Conservation (phyloP, 805 yeast species). For the Saccharomyces jurei region DNA sequence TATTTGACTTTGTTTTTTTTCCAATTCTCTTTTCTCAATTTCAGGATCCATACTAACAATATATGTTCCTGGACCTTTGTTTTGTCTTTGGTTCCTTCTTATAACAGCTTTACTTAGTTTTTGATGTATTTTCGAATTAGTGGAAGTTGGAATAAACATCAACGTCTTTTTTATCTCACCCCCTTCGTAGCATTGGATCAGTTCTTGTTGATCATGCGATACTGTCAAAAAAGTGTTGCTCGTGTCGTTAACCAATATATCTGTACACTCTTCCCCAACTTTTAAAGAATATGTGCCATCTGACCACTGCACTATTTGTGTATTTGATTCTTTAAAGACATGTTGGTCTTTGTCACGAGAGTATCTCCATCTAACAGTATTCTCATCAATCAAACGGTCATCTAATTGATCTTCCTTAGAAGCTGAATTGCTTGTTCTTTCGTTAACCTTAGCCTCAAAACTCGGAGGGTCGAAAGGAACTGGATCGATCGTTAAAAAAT, state of each 20-base stretch:
- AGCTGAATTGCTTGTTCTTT: constrained; percentile 26
- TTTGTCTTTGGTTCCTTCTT: constrained; percentile 30
- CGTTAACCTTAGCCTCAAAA: constrained; percentile 44
- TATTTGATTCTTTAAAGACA: constrained; percentile 76
- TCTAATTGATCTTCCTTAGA: constrained; percentile 46
- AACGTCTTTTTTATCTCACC: constrained; percentile 56
- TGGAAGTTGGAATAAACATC: constrained; percentile 82
- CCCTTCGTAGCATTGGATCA: constrained; percentile 53
- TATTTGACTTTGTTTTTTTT: constrained; percentile 56
- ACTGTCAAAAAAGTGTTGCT: constrained; percentile 66
- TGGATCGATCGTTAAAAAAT: constrained; percentile 74
- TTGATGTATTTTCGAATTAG: constrained; percentile 75
- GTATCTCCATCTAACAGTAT: constrained; percentile 92
- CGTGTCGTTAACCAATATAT: constrained; percentile 54
- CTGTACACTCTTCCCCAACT: constrained; percentile 81
- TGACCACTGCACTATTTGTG: constrained; percentile 87
- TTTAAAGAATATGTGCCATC: constrained; percentile 85
- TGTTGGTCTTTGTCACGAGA: constrained; percentile 62
- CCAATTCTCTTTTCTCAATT: constrained; percentile 55
- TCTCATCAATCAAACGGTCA: constrained; percentile 63
- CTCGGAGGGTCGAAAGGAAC: constrained; percentile 75
- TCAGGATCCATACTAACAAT: constrained; percentile 55
- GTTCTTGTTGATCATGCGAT: constrained; percentile 62
- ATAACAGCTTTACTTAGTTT: constrained; percentile 64
- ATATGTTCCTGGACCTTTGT: constrained; percentile 34